Percentiles rank a stretch among this genome's conserved stretches.
phyloP scores from a whole-genome alignment of 1,284 basidiomycete genomes.

The Leccinum proximum region DNA sequence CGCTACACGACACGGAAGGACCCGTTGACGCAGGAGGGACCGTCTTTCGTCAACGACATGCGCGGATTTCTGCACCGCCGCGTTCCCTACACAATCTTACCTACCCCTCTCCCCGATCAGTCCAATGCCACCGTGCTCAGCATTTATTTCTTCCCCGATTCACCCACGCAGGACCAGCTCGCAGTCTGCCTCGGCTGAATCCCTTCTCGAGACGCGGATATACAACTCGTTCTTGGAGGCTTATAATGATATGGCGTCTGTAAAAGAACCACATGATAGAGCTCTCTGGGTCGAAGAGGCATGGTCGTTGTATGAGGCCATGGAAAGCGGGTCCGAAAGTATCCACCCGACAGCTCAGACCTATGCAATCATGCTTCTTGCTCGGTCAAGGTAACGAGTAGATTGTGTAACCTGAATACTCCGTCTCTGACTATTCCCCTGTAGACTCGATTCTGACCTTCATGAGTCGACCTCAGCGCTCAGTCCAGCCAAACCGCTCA shows the following conservation, averaged over 20 bases:
- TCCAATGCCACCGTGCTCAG: conserved; percentile 33
- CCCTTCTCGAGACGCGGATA: conserved; percentile 37
- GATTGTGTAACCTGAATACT: neutral
- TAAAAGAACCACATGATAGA: conserved; percentile 40
- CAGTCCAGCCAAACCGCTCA: conserved; percentile 39
- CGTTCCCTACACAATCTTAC: conserved; percentile 53
- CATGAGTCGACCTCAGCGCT: conserved; percentile 11
- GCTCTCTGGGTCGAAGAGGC: conserved; percentile 56
- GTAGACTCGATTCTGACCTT: conserved; percentile 39
- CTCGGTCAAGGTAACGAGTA: conserved; percentile 47
- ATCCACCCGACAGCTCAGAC: conserved; percentile 51
- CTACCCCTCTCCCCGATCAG: conserved; percentile 56
- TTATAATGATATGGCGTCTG: conserved; percentile 55
- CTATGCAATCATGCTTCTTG: conserved; percentile 64
- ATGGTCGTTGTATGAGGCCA: conserved; percentile 52
- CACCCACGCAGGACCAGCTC: conserved; percentile 62
- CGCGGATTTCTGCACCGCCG: conserved; percentile 47
- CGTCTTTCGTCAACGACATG: conserved; percentile 33
- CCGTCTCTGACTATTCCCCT: conserved; percentile 8
- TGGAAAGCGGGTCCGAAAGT: conserved; percentile 50
- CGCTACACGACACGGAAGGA: conserved; percentile 32
- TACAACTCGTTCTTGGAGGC: conserved; percentile 60
- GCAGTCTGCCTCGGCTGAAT: conserved; percentile 50
- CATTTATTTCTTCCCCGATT: conserved; percentile 62
- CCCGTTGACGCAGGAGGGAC: conserved; percentile 18